Base-by-base conservation (phyloP, 2,329 filamentous ascomycete species). In the Ascochyta rabiei region DNA sequence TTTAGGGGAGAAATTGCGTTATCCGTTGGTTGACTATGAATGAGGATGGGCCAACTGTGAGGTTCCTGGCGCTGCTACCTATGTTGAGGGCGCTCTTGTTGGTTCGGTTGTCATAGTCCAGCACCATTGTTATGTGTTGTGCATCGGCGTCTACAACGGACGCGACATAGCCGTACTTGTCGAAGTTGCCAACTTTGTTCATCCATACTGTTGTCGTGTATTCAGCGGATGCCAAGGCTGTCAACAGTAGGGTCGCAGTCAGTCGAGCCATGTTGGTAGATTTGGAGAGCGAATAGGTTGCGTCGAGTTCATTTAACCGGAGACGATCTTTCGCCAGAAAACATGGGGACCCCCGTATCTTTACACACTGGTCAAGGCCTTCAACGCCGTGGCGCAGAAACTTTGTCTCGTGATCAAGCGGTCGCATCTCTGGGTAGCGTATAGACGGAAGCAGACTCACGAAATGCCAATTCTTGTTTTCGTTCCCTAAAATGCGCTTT, bases 81-180 rank as follows among this genome's bases (percentile, higher is more conserved):
- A 55, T 2, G 35, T 45, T 30, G n/a, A 55, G 46, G 15, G 40
- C 44, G 3, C 24, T 33, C 16, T 4, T 5, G 34, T 53, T 28
- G 24, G 52, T 43, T 18, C 31, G 7, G 10, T 21, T 23, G 21
- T 55, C 52, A 3, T 18, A 49, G 6, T 49, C 46, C 30, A 55
- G 23, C 10, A 41, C 34, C 10, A 55, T 24, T 9, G 52, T 55
- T 30, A 49, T 16, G 8, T 55, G 52, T 24, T 49, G n/a, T 6
- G 26, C 41, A 15, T 55, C 52, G 23, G 52, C 52, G 24, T 39
- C n/a, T 3, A 55, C 41, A 13, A 55, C 52, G 18, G 52, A 55
- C 6, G 45, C 52, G 30, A 49, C 34, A n/a, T 55, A 55, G 15
- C 52, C 40, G 23, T 35, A 49, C 10, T 49, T 55, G 23, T 55